Evolutionary conservation across 2,329 filamentous ascomycete genomes (phyloP), one percentile per base, ranked within the genome.

Genomic region (Aspergillus niger): DNA sequence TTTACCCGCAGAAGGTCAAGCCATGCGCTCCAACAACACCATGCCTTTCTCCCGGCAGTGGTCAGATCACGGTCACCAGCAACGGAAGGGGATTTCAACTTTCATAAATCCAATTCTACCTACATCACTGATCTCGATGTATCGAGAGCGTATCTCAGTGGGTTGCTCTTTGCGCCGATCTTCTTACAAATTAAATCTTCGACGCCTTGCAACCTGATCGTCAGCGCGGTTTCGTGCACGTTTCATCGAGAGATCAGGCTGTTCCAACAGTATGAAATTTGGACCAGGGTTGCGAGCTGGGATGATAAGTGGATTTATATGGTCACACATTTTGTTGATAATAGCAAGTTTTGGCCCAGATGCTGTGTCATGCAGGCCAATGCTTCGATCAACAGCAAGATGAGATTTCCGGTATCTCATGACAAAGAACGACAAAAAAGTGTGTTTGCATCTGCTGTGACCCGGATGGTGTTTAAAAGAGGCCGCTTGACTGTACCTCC

Each of bases 51-150:
- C 10, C 36, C 32, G 17, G 28, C n/a, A 7, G 43, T 57, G 6
- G 51, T 20, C 7, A 57, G 6, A 15, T 28, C 32, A 15, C 39
- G 20, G 47, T 36, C 44, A n/a, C 47, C 55, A 20, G 17, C 32
- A n/a, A 36, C 36, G 5, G 55, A 57, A 57, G 51, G 55, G 32
- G 65, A 67, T n/a, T 67, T 64, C 41, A 67, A 65, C 30, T 22
- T 62, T 2, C 63, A 67, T 47, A 67, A 85, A 67, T 80, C 77
- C 44, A 86, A 86, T 71, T 78, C 74, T 54, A 85, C 83, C 6
- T 85, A 85, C 71, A 85, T 86, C 69, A 73, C 78, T 63, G 83
- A 86, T 65, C 77, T 85, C 59, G 83, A 86, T 68, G 78, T 83
- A 44, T 76, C 79, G 3, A 80, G 82, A 26, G 81, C 81, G 2